These are phyloP conservation scores for Paramecium biaurelia DNA, from an alignment of 73 alveolate species.

Conservation along the genomic window DNA sequence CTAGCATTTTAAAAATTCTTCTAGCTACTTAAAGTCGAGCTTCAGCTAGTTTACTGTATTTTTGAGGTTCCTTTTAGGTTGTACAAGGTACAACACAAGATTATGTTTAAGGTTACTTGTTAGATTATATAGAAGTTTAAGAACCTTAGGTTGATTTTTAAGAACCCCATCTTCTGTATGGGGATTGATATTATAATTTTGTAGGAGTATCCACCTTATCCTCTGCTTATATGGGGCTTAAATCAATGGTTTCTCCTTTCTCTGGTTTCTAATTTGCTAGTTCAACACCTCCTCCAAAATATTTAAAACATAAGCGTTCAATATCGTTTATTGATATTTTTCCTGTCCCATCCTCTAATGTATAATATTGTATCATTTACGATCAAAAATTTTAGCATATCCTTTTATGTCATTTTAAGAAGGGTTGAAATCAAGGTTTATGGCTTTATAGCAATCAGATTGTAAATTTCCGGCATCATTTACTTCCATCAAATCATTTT, in stretches of 20 bases:
- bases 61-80: background rate
- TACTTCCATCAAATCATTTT: background rate
- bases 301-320: background rate
- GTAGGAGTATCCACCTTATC: background rate
- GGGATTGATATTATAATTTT: background rate
- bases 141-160: background rate
- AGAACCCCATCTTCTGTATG: background rate
- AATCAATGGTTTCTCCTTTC: background rate
- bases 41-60: background rate
- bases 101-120: background rate
- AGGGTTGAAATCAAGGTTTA: background rate
- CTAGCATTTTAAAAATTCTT: slow-evolving; percentile 38
- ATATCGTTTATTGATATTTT: background rate
- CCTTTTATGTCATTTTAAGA: background rate
- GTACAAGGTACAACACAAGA: background rate
- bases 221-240: background rate
- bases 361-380: background rate
- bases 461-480: background rate
- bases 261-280: background rate
- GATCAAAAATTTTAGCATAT: slow-evolving; percentile 33
- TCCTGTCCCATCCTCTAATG: slow-evolving; percentile 14
- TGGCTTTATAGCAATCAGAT: slow-evolving; percentile 53
- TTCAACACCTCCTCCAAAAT: slow-evolving; percentile 25
- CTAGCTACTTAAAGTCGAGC: slow-evolving; percentile 34
- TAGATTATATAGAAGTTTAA: background rate